Conservation (phyloP, 306 rosid species). For the Echinosophora koreensis region DNA sequence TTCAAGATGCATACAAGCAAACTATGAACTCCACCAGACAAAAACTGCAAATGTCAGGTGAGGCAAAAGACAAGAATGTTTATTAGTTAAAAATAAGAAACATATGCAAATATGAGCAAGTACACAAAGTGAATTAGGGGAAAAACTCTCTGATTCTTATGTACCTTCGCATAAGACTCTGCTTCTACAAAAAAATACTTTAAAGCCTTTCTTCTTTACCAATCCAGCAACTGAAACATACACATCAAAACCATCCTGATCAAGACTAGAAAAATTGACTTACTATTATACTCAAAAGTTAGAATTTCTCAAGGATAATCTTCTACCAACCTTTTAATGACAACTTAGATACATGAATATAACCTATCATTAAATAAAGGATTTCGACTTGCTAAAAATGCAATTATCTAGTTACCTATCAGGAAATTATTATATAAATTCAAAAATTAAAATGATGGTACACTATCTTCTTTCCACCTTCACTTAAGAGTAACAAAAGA, state of each 20-base stretch:
- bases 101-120: background rate
- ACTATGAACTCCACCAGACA: slow-evolving; percentile 64
- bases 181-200: slow-evolving; percentile 81
- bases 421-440: too few relatives aligned
- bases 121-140: background rate
- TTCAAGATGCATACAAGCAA: slow-evolving; percentile 81
- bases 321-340: too few relatives aligned
- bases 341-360: too few relatives aligned
- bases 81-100: background rate
- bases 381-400: too few relatives aligned
- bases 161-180: slow-evolving; percentile 78
- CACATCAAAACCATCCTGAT: slow-evolving; percentile 31
- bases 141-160: background rate
- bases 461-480: too few relatives aligned
- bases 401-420: too few relatives aligned
- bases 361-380: too few relatives aligned
- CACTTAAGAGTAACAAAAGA: background rate
- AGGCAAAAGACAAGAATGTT: background rate
- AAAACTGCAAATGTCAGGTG: slow-evolving; percentile 43
- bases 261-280: background rate
- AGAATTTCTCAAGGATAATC: too few relatives aligned
- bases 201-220: slow-evolving; percentile 79
- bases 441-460: too few relatives aligned
- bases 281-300: too few relatives aligned
- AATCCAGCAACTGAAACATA: slow-evolving; percentile 74